These are phyloP conservation scores for Colletotrichum lupini DNA, from an alignment of 2,329 filamentous ascomycete species.

Conservation along the genomic window DNA sequence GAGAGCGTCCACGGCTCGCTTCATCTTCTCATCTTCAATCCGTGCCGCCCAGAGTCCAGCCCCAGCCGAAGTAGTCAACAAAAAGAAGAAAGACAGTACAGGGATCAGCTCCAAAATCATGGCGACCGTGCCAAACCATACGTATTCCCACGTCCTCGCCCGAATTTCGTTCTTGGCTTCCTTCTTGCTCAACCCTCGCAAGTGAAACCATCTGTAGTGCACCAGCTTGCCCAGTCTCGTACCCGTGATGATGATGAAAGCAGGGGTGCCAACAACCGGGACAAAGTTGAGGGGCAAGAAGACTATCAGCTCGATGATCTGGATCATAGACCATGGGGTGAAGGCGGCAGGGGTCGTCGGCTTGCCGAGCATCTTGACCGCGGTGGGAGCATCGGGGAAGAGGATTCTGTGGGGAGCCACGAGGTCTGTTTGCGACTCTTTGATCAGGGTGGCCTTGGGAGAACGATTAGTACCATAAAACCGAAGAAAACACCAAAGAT, in stretches of 20 bases:
- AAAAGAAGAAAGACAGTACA: slow-evolving; percentile 91
- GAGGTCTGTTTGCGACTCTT: slow-evolving; percentile 76
- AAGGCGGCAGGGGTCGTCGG: slow-evolving; percentile 82
- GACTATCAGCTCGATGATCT: slow-evolving; percentile 85
- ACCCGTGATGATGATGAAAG: slow-evolving; percentile 90
- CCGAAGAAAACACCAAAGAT: not conserved
- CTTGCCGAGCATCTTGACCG: slow-evolving; percentile 84
- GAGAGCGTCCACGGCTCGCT: slow-evolving; percentile 37
- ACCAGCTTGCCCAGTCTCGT: slow-evolving; percentile 88
- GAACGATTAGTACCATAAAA: slow-evolving; percentile 27
- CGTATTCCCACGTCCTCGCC: slow-evolving; percentile 81
- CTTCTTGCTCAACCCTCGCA: slow-evolving; percentile 79
- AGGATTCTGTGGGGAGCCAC: slow-evolving; percentile 74
- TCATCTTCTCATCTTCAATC: slow-evolving; percentile 70
- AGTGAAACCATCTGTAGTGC: slow-evolving; percentile 90
- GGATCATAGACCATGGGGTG: slow-evolving; percentile 89
- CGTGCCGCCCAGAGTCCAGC: slow-evolving; percentile 87
- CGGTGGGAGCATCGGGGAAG: slow-evolving; percentile 74
- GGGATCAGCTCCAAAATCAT: slow-evolving; percentile 90
- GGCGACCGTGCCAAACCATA: slow-evolving; percentile 91
- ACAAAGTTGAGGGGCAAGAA: slow-evolving; percentile 88
- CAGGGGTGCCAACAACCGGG: slow-evolving; percentile 82
- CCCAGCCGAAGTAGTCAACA: slow-evolving; percentile 87
- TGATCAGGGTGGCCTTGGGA: slow-evolving; percentile 75
- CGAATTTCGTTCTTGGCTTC: slow-evolving; percentile 78